Base-by-base conservation (phyloP, 306 rosid species). In the Malus sieversii region DNA sequence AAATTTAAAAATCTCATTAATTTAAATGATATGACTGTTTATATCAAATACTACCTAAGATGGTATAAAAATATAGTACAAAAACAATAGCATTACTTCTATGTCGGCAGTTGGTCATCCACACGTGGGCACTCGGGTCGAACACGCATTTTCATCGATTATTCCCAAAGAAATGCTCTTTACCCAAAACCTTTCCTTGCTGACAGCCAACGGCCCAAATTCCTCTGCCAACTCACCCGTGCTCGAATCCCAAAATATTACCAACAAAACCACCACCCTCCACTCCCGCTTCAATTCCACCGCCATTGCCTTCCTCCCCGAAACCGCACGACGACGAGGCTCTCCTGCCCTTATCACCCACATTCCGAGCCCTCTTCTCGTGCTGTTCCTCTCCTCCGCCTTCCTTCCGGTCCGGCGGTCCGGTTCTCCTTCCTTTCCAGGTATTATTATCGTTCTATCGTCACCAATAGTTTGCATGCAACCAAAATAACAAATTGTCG, bases 21-120 rank as follows among this genome's bases (percentile, higher is more conserved):
- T 30, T 30, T 4, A 30, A 30, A 27, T 27, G 0, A 27, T 27
- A 27, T 27, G 4, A 0, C 0, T 30, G 4, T 30, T 0, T 0
- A 30, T 0, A 0, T 30, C 33, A 30, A 30, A 30, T 30, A 4
- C 4, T 0, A 30, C 0, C 0, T 3, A 30, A 3, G 0, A 0
- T 30, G 1, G 0, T 30, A 30, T 30, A 0, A 30, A 30, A 30
- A 30, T 30, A 0, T 30, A 3, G 5, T 30, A 30, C 0, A 30
- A 30, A 30, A 30, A 30, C 32, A 4, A 30, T 4, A 30, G 0
- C 5, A 3, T 30, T 30, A 30, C 32, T 4, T 0, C 4, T 30
- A 30, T 30, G 32, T 33, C 38, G 7, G 40, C 40, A 35, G 9
- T 7, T 40, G 9, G 19, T 60, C 18, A 25, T 5, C 4, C 16